phyloP scores from a whole-genome alignment of 257 asterid genomes.

The Ilex aquifolium region DNA sequence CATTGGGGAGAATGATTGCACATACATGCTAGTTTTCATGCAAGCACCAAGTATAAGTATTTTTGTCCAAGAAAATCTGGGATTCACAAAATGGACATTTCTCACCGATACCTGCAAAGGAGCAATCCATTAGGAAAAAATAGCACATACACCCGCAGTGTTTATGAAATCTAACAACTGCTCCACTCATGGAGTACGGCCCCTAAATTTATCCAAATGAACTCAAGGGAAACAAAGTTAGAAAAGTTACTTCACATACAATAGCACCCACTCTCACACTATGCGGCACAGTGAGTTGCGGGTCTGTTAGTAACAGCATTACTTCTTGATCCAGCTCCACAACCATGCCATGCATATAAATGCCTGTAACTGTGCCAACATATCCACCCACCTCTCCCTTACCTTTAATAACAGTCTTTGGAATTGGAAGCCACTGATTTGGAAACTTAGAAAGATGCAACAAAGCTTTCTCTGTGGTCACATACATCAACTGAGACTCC shows the following conservation, averaged over 20 bases:
- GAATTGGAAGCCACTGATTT: constrained; percentile 15
- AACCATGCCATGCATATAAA: constrained; percentile 75
- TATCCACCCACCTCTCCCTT: constrained; percentile 59
- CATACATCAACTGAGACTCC: constrained; percentile 61
- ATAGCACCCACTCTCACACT: constrained; percentile 76
- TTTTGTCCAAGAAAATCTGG: constrained; percentile 73
- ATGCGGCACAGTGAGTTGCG: constrained; percentile 61
- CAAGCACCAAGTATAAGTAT: constrained; percentile 80
- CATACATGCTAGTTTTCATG: constrained; percentile 50
- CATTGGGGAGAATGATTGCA: constrained; percentile 80
- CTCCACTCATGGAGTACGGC: too few relatives aligned
- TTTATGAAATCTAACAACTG: too few relatives aligned
- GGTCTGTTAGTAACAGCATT: constrained; percentile 60
- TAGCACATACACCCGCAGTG: neutral
- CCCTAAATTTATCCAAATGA: neutral
- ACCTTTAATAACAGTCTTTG: constrained; percentile 26
- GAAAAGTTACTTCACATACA: constrained; percentile 39
- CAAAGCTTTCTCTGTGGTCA: constrained; percentile 41
- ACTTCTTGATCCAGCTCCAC: constrained; percentile 77
- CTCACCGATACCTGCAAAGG: constrained; percentile 58
- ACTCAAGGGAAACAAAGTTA: neutral
- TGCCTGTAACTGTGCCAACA: constrained; percentile 65
- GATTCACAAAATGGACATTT: constrained; percentile 72
- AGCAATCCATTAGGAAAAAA: constrained; percentile 9
- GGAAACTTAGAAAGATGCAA: constrained; percentile 40